A percentile compares a stretch with the other conserved stretches of the same genome.
These are phyloP conservation scores for Phylloboletellus chloephorus DNA, from an alignment of 1,284 basidiomycete genomes.

Conservation along the genomic window DNA sequence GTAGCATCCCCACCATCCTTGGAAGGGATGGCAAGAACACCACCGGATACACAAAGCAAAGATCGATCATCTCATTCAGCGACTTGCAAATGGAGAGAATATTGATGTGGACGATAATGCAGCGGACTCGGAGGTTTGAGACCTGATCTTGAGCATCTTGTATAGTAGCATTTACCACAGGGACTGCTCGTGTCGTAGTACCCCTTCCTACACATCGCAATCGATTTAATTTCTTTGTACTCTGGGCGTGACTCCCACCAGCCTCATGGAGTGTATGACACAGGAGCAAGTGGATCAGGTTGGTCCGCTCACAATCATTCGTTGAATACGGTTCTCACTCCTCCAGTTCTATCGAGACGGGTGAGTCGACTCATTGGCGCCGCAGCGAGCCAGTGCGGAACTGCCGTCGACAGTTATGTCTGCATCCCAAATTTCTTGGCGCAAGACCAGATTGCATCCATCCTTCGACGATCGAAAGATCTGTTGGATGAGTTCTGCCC, in stretches of 20 bases:
- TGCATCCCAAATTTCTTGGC: constrained; percentile 71
- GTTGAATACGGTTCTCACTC: too few species aligned
- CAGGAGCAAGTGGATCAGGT: constrained; percentile 40
- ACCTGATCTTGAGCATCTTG: constrained; percentile 5
- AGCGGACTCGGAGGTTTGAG: constrained; percentile 28
- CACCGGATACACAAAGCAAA: constrained; percentile 78
- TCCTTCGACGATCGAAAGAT: constrained; percentile 66
- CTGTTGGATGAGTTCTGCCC: constrained; percentile 75
- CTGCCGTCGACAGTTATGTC: constrained; percentile 57
- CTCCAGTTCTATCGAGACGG: constrained; percentile 24
- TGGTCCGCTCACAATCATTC: too few species aligned
- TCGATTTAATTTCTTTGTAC: constrained; percentile 9
- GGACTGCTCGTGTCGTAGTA: constrained; percentile 9
- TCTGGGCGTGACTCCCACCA: too few species aligned
- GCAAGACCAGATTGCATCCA: constrained; percentile 49
- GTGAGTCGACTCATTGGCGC: constrained; percentile 12
- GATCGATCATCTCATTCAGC: constrained; percentile 69
- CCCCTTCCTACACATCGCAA: constrained; percentile 2
- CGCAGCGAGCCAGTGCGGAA: background rate
- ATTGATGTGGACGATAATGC: constrained; percentile 36
- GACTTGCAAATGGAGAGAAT: constrained; percentile 52
- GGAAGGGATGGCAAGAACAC: constrained; percentile 88
- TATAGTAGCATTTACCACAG: constrained; percentile 9
- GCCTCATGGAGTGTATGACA: constrained; percentile 36
- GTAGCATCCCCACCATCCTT: constrained; percentile 78